These are phyloP conservation scores for Ophiosphaerella narmari DNA, from an alignment of 2,329 filamentous ascomycete genomes.

Conservation along the genomic window DNA sequence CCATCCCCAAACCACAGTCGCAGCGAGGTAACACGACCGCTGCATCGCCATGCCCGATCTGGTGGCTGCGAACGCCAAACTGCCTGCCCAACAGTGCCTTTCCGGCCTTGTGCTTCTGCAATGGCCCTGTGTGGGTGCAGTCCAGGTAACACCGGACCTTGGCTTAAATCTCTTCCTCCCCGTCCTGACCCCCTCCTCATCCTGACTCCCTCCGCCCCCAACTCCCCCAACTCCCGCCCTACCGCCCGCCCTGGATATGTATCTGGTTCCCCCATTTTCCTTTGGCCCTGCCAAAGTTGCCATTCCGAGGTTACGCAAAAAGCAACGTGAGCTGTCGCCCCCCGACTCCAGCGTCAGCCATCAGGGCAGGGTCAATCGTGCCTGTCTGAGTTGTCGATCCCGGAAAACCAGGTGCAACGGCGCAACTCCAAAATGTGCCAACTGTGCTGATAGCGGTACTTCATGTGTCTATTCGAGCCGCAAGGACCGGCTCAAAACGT, in stretches of 20 bases:
- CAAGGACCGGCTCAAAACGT: conserved; percentile 43
- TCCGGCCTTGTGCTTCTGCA: too few relatives aligned
- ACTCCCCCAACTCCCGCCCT: background rate
- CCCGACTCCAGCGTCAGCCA: conserved; percentile 12
- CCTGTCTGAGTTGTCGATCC: conserved; percentile 42
- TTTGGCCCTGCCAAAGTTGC: conserved; percentile 22
- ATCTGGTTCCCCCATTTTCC: background rate
- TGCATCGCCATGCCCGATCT: too few relatives aligned
- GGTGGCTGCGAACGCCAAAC: too few relatives aligned
- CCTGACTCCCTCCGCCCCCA: too few relatives aligned
- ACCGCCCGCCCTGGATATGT: conserved; percentile 2
- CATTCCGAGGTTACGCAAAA: conserved; percentile 30
- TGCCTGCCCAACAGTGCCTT: too few relatives aligned
- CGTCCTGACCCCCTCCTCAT: too few relatives aligned
- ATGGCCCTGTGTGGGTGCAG: too few relatives aligned
- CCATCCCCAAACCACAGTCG: too few relatives aligned
- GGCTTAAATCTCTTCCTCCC: too few relatives aligned
- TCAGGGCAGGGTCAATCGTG: conserved; percentile 29
- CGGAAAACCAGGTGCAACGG: conserved; percentile 48
- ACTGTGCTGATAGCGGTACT: conserved; percentile 34
- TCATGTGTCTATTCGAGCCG: conserved; percentile 43
- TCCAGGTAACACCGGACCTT: too few relatives aligned
- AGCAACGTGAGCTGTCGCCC: conserved; percentile 19
- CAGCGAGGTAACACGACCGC: too few relatives aligned
- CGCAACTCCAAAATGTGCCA: conserved; percentile 36